These are phyloP conservation scores for Quercus wislizeni DNA, from an alignment of 306 rosid species.

Conservation along the genomic window DNA sequence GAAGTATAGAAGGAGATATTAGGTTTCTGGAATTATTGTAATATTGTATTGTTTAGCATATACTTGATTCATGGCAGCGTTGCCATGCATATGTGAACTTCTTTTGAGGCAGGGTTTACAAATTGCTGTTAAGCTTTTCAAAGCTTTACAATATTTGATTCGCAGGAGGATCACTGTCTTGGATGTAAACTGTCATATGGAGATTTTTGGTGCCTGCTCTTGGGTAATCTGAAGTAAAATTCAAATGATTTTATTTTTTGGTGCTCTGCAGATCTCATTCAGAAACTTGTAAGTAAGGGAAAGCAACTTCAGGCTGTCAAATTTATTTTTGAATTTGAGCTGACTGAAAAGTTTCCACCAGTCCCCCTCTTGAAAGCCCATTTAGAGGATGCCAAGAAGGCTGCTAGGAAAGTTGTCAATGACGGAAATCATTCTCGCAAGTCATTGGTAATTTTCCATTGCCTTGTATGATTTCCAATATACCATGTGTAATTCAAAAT, in stretches of 20 bases:
- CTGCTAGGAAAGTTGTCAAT: conserved; percentile 37
- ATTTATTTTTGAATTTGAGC: conserved; percentile 60
- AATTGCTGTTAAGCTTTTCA: background rate
- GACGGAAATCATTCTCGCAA: conserved; percentile 58
- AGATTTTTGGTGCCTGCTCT: background rate
- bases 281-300: conserved; percentile 51
- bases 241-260: conserved; percentile 9
- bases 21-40: background rate
- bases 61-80: background rate
- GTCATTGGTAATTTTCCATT: conserved; percentile 46
- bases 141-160: background rate
- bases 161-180: background rate
- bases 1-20: background rate
- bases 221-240: conserved; percentile 6
- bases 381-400: conserved; percentile 52
- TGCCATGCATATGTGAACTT: background rate
- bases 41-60: background rate
- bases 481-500: background rate
- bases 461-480: conserved; percentile 13
- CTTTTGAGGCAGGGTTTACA: background rate
- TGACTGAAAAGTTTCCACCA: conserved; percentile 66
- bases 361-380: conserved; percentile 60
- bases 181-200: background rate
- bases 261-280: conserved; percentile 62
- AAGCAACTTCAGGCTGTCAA: conserved; percentile 65